Base-by-base conservation (phyloP, 78 protist genomes). In the Corallochytrium limacisporum region DNA sequence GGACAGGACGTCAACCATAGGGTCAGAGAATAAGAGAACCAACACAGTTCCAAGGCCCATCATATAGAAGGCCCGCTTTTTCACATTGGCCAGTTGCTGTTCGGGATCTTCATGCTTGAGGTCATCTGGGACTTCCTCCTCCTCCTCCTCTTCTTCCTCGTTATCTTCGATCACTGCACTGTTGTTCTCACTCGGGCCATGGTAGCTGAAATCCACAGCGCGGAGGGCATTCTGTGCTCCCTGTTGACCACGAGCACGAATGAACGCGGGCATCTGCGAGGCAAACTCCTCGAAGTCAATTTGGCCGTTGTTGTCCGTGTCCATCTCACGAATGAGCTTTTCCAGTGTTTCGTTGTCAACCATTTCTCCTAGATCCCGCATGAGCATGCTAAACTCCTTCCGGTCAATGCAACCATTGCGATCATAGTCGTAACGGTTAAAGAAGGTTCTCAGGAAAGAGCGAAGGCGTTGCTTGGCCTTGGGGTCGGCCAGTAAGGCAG, bases 1-100 rank as follows among this genome's bases (percentile, higher is more conserved):
- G 20, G 46, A 10, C 38, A 87, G 40, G n/a, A 82, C 80, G 42
- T 57, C 90, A 10, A 83, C 87, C 89, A 87, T 84, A 20, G 93
- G 91, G 50, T 87, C 93, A 7, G 84, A 66, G 73, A 87, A 87
- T 18, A 85, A 20, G 2, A 79, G 42, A 13, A 85, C 87, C 40
- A 85, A 42, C 0, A 40, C 67, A 18, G 83, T 44, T 55, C 93
- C 93, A 5, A 68, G 2, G 7, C 42, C 51, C 76, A 87, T 28
- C 53, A 29, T 18, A 9, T 4, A 56, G 8, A 47, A 26, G 3
- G 81, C 24, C 29, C 62, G 44, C 6, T 67, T 28, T 22, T 39
- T 47, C 32, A 74, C 57, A 29, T 35, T 57, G 24, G 49, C 20
- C 59, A 53, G 60, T 26, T 57, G 43, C 44, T 71, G 40, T 5